Conservation (phyloP, 2,329 filamentous ascomycete species). For the Exophiala sp. region DNA sequence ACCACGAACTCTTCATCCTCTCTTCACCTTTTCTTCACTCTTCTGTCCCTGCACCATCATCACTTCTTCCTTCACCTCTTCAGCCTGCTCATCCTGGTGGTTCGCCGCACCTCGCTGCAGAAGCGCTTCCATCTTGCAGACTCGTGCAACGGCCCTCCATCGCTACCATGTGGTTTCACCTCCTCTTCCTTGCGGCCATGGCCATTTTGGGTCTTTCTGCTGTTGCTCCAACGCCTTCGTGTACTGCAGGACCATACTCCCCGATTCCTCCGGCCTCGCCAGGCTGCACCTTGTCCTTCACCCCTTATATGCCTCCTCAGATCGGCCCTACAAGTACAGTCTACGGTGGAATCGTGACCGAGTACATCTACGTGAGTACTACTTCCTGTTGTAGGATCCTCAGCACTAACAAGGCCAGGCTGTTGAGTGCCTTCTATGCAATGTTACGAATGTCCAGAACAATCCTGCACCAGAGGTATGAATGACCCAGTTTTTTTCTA, state of each 20-base stretch:
- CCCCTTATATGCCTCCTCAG: slow-evolving; percentile 23
- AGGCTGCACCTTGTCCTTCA: slow-evolving; percentile 23
- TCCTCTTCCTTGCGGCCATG: slow-evolving; percentile 12
- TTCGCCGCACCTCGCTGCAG: too few species aligned
- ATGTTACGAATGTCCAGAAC: slow-evolving; percentile 24
- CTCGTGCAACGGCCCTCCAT: background rate
- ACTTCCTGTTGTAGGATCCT: background rate
- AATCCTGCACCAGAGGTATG: slow-evolving; percentile 19
- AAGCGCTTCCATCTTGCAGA: background rate
- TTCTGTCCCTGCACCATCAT: slow-evolving; percentile 2
- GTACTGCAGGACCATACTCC: slow-evolving; percentile 1
- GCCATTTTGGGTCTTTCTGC: slow-evolving; percentile 10
- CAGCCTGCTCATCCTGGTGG: too few species aligned
- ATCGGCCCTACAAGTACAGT: slow-evolving; percentile 24
- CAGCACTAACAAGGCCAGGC: slow-evolving; percentile 15
- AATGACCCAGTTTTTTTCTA: background rate
- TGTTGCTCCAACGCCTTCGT: slow-evolving; percentile 3
- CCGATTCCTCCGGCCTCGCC: background rate
- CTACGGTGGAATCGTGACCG: slow-evolving; percentile 26
- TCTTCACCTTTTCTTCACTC: slow-evolving; percentile 5
- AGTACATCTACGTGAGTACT: slow-evolving; percentile 19
- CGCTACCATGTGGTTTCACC: slow-evolving; percentile 11
- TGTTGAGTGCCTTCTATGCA: slow-evolving; percentile 26
- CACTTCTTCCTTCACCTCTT: too few species aligned
- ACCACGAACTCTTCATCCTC: too few species aligned